Percentiles rank a stretch among this genome's conserved stretches.
Conservation (phyloP, 169 alveolate genomes). For the Cryptosporidium canis region DNA sequence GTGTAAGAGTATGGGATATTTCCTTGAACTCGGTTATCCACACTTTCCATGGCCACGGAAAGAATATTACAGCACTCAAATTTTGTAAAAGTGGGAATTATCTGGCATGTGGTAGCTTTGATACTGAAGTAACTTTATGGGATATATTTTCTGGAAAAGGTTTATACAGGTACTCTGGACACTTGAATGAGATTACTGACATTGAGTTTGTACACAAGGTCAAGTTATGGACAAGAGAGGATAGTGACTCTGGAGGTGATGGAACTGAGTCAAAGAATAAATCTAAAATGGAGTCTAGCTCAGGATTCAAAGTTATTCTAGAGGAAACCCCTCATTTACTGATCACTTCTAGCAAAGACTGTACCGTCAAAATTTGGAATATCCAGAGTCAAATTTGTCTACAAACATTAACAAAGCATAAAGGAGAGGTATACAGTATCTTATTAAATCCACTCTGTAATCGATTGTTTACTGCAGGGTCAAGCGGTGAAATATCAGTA, state of each 20-base stretch:
- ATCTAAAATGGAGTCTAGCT: neutral
- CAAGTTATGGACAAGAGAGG: conserved; percentile 25
- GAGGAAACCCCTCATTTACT: conserved; percentile 74
- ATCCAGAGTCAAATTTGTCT: conserved; percentile 83
- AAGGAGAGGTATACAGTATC: conserved; percentile 78
- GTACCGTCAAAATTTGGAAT: conserved; percentile 88
- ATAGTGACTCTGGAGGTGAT: neutral
- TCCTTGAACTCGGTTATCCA: conserved; percentile 70
- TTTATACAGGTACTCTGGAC: conserved; percentile 83
- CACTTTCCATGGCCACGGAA: conserved; percentile 81
- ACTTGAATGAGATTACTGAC: conserved; percentile 83
- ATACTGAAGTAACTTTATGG: conserved; percentile 87
- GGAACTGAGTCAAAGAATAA: neutral
- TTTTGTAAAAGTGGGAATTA: conserved; percentile 76
- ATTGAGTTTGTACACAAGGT: conserved; percentile 44
- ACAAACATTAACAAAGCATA: conserved; percentile 84
- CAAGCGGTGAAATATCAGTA: conserved; percentile 73
- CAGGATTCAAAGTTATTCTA: conserved; percentile 1
- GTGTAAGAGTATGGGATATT: conserved; percentile 81
- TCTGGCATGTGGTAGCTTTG: conserved; percentile 85
- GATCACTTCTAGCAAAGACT: conserved; percentile 85
- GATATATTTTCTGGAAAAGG: conserved; percentile 85
- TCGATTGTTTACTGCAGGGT: conserved; percentile 67
- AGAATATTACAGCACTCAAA: conserved; percentile 76
- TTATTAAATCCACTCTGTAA: conserved; percentile 46